Evolutionary conservation across 495 filamentous ascomycete species (phyloP), one percentile per base, ranked within the genome.

Genomic region (Tirmania nivea): DNA sequence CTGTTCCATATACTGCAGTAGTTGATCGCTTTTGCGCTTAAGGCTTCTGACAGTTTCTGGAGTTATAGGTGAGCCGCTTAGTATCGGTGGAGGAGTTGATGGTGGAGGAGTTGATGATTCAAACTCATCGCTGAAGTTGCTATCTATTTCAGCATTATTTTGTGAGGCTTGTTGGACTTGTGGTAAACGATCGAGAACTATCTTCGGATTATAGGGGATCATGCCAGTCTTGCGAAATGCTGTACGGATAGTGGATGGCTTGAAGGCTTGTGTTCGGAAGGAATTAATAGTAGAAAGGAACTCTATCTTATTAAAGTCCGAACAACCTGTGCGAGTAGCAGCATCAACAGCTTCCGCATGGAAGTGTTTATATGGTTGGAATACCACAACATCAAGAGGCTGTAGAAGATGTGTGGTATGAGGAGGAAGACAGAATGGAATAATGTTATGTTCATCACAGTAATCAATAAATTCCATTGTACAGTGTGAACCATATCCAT

Each of bases 391-490:
- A 54, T 60, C 19, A 8, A 59, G 48, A 11, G 53, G 45, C 25
- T 60, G 53, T 10, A 56, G 48, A 0, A 55, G 50, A 35, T 60
- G 50, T 7, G 53, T 58, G 5, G 50, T 55, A 48, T 54, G 56
- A 21, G 53, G 35, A 1, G 45, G 58, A 47, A 60, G 39, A 25
- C 53, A 55, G 20, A 60, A 50, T 39, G 50, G 56, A 10, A 55
- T 14, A 14, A 60, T 58, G 39, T 55, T 51, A 45, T 55, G 37
- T 3, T 8, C 9, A 34, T 58, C 25, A 25, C 42, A 56, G 39
- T 48, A 56, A 51, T 56, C 20, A 12, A 59, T 55, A 56, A 59
- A 59, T 21, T 59, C 49, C 48, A 25, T 45, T 25, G 39, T 60
- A 9, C 57, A 31, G 50, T 58, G 35, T 16, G 39, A 60, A 9